Conservation (phyloP, 352 stramenopile species). For the Globisporangium megalacanthum region DNA sequence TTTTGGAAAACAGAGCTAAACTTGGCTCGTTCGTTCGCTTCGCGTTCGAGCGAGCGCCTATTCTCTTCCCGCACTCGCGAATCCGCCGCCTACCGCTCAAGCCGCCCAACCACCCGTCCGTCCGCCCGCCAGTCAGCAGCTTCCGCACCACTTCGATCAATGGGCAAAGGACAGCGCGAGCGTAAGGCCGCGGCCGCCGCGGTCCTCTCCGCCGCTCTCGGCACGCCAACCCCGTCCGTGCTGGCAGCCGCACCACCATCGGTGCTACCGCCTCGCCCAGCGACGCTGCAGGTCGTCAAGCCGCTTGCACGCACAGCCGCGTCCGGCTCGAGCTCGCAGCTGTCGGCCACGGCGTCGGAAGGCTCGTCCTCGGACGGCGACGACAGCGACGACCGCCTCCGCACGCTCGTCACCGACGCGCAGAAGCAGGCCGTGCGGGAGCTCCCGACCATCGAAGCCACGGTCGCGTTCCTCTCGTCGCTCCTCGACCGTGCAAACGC, state of each 20-base stretch:
- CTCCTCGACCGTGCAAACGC: conserved; percentile 43
- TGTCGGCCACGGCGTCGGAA: conserved; percentile 20
- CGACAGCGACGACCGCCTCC: conserved; percentile 23
- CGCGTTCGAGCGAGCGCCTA: too few species aligned
- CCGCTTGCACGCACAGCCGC: conserved; percentile 7
- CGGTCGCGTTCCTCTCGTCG: conserved; percentile 27
- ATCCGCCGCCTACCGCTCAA: not conserved
- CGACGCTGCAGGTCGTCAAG: conserved; percentile 20
- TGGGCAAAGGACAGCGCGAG: conserved; percentile 70
- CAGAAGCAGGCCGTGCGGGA: conserved; percentile 32
- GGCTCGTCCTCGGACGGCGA: conserved; percentile 26
- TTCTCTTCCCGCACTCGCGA: not conserved
- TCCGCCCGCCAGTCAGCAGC: too few species aligned
- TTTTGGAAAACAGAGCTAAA: too few species aligned
- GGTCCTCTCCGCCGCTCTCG: conserved; percentile 28
- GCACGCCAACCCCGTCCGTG: conserved; percentile 25
- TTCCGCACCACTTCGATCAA: conserved; percentile 4
- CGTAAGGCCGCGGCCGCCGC: conserved; percentile 51
- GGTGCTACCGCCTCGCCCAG: conserved; percentile 3
- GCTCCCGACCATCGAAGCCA: conserved; percentile 11
- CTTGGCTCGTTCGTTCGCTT: too few species aligned
- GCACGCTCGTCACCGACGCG: conserved; percentile 31
- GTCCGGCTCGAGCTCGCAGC: conserved; percentile 3
- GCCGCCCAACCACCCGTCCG: too few species aligned
- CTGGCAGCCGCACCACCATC: conserved; percentile 19